phyloP scores from a whole-genome alignment of 345 rosid genomes.

The Melaleuca quinquenervia region DNA sequence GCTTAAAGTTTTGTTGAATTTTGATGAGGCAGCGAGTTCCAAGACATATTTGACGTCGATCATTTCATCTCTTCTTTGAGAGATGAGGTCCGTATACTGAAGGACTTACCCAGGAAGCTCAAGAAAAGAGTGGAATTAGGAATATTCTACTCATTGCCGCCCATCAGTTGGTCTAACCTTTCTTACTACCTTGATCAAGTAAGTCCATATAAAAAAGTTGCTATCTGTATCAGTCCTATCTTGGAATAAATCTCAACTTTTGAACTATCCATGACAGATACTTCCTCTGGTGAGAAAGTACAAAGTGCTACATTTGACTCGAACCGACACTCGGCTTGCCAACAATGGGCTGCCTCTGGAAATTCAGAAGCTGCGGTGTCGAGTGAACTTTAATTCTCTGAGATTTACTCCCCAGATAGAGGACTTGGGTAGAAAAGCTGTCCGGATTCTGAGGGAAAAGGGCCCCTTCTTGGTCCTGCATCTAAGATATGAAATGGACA shows the following conservation, averaged over 20 bases:
- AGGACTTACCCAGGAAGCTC: slow-evolving; percentile 72
- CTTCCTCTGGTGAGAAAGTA: slow-evolving; percentile 75
- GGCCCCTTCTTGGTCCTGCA: slow-evolving; percentile 90
- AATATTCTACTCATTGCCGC: slow-evolving; percentile 54
- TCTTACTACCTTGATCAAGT: slow-evolving; percentile 83
- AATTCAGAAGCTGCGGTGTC: slow-evolving; percentile 86
- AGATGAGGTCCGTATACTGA: slow-evolving; percentile 83
- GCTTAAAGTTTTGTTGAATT: slow-evolving; percentile 3
- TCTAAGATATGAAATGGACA: slow-evolving; percentile 97
- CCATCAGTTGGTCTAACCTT: slow-evolving; percentile 88
- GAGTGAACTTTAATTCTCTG: slow-evolving; percentile 73
- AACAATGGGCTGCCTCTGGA: slow-evolving; percentile 70
- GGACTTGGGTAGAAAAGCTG: slow-evolving; percentile 70
- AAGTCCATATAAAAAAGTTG: neutral
- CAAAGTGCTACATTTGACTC: slow-evolving; percentile 82
- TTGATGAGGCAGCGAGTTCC: slow-evolving; percentile 53
- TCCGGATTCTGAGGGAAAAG: slow-evolving; percentile 57
- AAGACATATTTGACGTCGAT: slow-evolving; percentile 85
- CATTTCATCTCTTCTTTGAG: slow-evolving; percentile 87
- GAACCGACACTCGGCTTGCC: slow-evolving; percentile 88
- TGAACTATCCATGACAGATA: slow-evolving; percentile 36
- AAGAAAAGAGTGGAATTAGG: slow-evolving; percentile 69
- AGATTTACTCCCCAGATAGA: slow-evolving; percentile 75
- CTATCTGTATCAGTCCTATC: neutral
- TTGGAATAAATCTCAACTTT: neutral